Evolutionary conservation across 257 asterid species (phyloP).

Genomic region (Ballota nigra): DNA sequence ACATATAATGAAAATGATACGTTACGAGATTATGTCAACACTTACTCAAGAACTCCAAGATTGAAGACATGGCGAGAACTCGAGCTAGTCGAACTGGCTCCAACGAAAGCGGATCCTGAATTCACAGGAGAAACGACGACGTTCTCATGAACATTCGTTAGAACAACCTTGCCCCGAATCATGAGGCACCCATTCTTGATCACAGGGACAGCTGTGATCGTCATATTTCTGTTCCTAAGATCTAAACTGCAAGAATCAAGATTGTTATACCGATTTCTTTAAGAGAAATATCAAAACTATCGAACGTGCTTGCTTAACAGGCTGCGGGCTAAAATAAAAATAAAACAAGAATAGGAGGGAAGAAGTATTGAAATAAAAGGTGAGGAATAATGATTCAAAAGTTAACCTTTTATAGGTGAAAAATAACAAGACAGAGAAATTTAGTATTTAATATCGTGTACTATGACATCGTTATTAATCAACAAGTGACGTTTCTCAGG

Average conservation of each 20-base stretch:
- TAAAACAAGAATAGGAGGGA: not conserved
- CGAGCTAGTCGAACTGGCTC: slow-evolving; percentile 35
- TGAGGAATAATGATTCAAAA: slow-evolving; percentile 24
- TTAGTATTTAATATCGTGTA: not conserved
- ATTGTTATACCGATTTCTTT: not conserved
- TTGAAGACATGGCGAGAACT: slow-evolving; percentile 47
- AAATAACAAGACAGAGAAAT: not conserved
- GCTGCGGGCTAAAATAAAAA: too few relatives aligned
- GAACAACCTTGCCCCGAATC: slow-evolving; percentile 51
- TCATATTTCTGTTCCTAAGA: slow-evolving; percentile 35
- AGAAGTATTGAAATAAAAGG: slow-evolving; percentile 10
- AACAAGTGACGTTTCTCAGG: too few relatives aligned
- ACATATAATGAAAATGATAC: too few relatives aligned
- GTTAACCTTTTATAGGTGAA: slow-evolving; percentile 34
- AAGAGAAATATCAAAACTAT: too few relatives aligned
- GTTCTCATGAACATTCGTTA: slow-evolving; percentile 41
- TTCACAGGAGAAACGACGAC: slow-evolving; percentile 38
- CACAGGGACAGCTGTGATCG: slow-evolving; percentile 50
- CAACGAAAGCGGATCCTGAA: slow-evolving; percentile 51
- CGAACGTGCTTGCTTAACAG: too few relatives aligned
- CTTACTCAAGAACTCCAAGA: slow-evolving; percentile 59
- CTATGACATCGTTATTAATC: not conserved
- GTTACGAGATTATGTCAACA: too few relatives aligned
- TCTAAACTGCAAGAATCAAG: slow-evolving; percentile 20
- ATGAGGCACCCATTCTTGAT: slow-evolving; percentile 47